Evolutionary conservation across 768 basidiomycete species (phyloP).

Genomic region (Myochromella boudieri): DNA sequence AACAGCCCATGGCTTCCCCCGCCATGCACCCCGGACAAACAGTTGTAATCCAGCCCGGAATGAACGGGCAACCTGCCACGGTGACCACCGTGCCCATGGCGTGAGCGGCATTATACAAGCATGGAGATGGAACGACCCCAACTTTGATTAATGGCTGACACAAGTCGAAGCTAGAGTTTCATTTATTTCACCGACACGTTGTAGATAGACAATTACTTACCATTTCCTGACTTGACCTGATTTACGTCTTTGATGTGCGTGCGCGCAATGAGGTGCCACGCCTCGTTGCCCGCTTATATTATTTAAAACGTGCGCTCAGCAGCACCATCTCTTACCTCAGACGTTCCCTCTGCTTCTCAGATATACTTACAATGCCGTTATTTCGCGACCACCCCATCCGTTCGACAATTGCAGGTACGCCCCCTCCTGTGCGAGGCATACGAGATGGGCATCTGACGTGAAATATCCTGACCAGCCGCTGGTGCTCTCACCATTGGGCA

Average conservation of each 20-base stretch:
- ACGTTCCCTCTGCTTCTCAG: background rate
- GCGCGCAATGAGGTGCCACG: slow-evolving; percentile 12
- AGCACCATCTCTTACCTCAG: background rate
- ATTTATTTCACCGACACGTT: slow-evolving; percentile 2
- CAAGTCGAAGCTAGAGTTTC: slow-evolving; percentile 8
- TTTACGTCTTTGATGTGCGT: slow-evolving; percentile 15
- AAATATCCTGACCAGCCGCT: slow-evolving; percentile 33
- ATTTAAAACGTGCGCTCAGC: slow-evolving; percentile 10
- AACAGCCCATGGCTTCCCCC: slow-evolving; percentile 36
- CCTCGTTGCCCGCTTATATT: slow-evolving; percentile 14
- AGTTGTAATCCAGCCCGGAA: slow-evolving; percentile 66
- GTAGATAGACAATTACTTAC: slow-evolving; percentile 7
- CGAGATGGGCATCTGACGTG: background rate
- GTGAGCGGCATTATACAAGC: background rate
- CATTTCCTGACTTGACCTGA: no score
- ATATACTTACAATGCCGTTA: slow-evolving; percentile 43
- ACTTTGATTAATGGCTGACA: background rate
- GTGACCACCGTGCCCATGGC: slow-evolving; percentile 57
- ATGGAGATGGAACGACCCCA: background rate
- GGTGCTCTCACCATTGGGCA: slow-evolving; percentile 50
- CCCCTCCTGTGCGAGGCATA: background rate
- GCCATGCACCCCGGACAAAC: slow-evolving; percentile 52
- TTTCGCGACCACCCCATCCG: slow-evolving; percentile 49
- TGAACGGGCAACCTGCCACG: slow-evolving; percentile 58
- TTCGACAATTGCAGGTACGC: slow-evolving; percentile 39